Conservation (phyloP, 169 alveolate genomes). For the Babesia caballi region DNA sequence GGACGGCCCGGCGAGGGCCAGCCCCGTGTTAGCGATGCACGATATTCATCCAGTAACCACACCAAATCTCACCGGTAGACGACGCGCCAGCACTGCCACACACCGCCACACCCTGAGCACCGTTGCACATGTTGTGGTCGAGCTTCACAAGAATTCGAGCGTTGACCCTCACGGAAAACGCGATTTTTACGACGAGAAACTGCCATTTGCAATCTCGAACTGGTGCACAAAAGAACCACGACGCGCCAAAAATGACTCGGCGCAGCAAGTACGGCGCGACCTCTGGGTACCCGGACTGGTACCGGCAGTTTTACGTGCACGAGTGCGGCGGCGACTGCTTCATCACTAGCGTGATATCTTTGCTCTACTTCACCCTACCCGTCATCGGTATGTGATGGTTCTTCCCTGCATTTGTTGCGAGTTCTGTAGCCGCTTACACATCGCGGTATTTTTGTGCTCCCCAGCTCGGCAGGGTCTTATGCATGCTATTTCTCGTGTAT, state of each 20-base stretch:
- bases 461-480: no score
- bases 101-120: conserved; percentile 2
- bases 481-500: no score
- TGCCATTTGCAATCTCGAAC: no score
- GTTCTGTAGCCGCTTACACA: background rate
- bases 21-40: no score
- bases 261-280: conserved; percentile 9
- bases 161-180: no score
- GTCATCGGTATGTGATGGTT: background rate
- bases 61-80: no score
- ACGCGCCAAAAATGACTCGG: conserved; percentile 17
- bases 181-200: no score
- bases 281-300: conserved; percentile 38
- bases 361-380: background rate
- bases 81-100: conserved; percentile 2
- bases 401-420: background rate
- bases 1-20: no score
- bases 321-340: conserved; percentile 15
- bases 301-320: conserved; percentile 4
- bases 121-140: no score
- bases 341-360: background rate
- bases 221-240: background rate
- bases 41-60: no score
- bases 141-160: no score
- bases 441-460: background rate